Base-by-base conservation (phyloP, 2,329 filamentous ascomycete species). In the Monilinia fructigena region DNA sequence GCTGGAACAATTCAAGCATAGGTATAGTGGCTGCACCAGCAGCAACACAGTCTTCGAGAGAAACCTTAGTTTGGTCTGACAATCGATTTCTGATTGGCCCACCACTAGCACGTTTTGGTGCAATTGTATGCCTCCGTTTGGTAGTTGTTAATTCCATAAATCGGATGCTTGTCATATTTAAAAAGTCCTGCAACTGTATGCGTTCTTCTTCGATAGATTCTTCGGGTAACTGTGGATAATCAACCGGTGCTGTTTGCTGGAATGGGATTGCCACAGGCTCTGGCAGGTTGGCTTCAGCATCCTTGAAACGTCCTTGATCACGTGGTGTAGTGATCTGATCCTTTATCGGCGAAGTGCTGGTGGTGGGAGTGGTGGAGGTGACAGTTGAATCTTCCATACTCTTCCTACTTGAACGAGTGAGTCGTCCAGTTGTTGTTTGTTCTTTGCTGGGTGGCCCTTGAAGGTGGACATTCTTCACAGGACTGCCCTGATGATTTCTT, bases 111-210 rank as follows among this genome's bases (percentile, higher is more conserved):
- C 80, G 76, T 72, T 79, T 71, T 18, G 88, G 88, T 3, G 86
- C 89, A 55, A 89, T 87, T 0, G 94, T 98, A 73, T 96, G 90
- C 65, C 95, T 86, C 71, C 94, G 85, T 77, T 98, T 98, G 1
- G 93, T 97, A 0, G 94, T 97, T n/a, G 90, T 97, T 60, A 99
- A 82, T 76, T 99, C 95, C 91, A 99, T 97, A 79, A 99, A 99
- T 64, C 93, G 91, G 74, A 99, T 97, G 67, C 92, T 96, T 2
- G 94, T 97, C 87, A 97, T 88, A 69, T 96, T 92, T 55, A 99
- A 80, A 78, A 99, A 99, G 63, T 97, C 91, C 72, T 97, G 92
- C 3, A 99, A 82, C 55, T 93, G 90, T 64, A 97, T 93, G 28
- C 83, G 83, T 35, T 88, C 85, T 26, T 84, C 82, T 16, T 74